phyloP scores from a whole-genome alignment of 306 rosid genomes.

The Myrica gale region DNA sequence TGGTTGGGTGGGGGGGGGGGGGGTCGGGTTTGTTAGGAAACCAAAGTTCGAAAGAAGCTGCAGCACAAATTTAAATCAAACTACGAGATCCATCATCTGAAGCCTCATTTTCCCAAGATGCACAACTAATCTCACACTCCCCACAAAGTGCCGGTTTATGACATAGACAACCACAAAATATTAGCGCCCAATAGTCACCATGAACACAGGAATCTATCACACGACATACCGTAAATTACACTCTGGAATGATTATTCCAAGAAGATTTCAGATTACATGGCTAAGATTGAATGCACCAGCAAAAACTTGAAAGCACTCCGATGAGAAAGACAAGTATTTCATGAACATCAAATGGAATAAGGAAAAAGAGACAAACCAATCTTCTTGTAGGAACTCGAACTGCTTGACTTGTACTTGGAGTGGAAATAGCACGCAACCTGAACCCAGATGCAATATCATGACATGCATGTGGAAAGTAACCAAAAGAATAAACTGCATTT shows the following conservation, averaged over 20 bases:
- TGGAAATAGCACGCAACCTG: slow-evolving; percentile 58
- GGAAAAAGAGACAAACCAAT: slow-evolving; percentile 36
- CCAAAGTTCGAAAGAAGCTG: too few species aligned
- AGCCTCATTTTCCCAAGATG: too few species aligned
- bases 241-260: not conserved
- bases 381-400: slow-evolving; percentile 49
- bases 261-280: not conserved
- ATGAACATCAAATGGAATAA: not conserved
- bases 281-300: not conserved
- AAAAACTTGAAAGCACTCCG: not conserved
- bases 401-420: slow-evolving; percentile 47
- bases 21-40: too few species aligned
- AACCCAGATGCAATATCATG: slow-evolving; percentile 18
- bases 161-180: not conserved
- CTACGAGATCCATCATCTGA: too few species aligned
- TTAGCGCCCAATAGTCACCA: not conserved
- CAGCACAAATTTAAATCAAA: too few species aligned
- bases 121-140: too few species aligned
- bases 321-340: not conserved
- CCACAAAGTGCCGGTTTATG: too few species aligned
- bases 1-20: too few species aligned
- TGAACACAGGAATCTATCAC: not conserved
- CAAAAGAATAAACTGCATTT: not conserved
- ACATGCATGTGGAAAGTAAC: not conserved
- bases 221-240: not conserved